Evolutionary conservation across 2,329 filamentous ascomycete genomes (phyloP), one percentile per base, ranked within the genome.

Genomic region (Botrytis elliptica): DNA sequence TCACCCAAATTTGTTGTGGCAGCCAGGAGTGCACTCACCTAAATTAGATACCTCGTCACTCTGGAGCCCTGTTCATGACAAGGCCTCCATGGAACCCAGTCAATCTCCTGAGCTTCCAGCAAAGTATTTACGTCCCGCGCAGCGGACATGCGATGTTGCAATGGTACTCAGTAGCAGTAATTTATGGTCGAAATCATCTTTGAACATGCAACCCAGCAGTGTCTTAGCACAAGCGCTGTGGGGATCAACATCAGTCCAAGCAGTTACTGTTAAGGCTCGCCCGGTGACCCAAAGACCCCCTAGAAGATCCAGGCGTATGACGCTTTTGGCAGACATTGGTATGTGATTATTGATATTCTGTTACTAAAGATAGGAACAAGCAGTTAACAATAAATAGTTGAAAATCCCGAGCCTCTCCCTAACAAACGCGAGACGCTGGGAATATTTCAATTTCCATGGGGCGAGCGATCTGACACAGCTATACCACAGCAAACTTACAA

Each of bases 381-480:
- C 63, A n/a, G 36, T 63, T 73, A 62, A 71, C 52, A 71, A 71
- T 65, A 76, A 75, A 77, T 74, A 82, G 80, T 90, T 49, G 89
- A 91, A 79, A 89, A 85, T 75, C 89, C 89, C 6, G 82, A 87
- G 78, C 89, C 88, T 52, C 82, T 91, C 7, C 85, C 86, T 7
- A 83, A 89, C 79, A 88, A 87, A 81, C 84, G 86, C 60, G 88
- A 85, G 20, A 90, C 88, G 18, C 84, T 91, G 29, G 89, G 89
- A 8, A 88, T 91, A 77, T 91, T 90, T 82, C 88, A 90, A 77
- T 91, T 91, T 76, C 88, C 89, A 3, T 91, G 88, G 88, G 89
- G 89, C 22, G 89, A 91, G 81, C 86, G 82, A 77, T 91, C 89
- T 33, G 88, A 90, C 80, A 85, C 84, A 71, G 86, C 86, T 16